These are phyloP conservation scores for Fusarium keratoplasticum DNA, from an alignment of 2,329 filamentous ascomycete genomes.

Conservation along the genomic window DNA sequence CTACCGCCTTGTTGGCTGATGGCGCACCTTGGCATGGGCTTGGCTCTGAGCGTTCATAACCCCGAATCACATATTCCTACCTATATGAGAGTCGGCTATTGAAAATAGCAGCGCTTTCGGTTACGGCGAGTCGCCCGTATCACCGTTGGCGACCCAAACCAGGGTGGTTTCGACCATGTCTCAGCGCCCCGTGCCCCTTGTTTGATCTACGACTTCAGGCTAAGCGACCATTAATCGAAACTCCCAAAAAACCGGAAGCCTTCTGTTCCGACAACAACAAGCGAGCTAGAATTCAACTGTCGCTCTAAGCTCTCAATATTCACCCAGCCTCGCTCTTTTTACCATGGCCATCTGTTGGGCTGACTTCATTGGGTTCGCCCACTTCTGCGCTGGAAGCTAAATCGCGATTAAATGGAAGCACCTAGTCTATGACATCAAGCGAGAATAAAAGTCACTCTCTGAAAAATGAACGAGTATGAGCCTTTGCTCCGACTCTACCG, in stretches of 20 bases:
- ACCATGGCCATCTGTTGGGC: not conserved
- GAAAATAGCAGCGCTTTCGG: not conserved
- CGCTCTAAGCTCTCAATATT: not conserved
- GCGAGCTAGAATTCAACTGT: not conserved
- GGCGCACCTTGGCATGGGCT: not conserved
- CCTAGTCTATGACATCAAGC: not conserved
- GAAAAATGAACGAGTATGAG: not conserved
- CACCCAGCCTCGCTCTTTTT: not conserved
- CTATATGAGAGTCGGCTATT: not conserved
- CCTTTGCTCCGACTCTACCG: not conserved
- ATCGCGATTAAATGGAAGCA: not conserved
- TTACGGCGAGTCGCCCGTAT: not conserved
- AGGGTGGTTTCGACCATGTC: slow-evolving; percentile 42
- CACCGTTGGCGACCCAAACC: slow-evolving; percentile 15
- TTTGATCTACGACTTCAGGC: slow-evolving; percentile 31
- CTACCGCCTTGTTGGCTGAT: not conserved
- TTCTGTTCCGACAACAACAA: slow-evolving; percentile 26
- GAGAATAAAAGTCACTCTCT: not conserved
- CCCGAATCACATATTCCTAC: not conserved
- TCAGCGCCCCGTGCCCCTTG: slow-evolving; percentile 34
- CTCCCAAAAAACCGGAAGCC: slow-evolving; percentile 24
- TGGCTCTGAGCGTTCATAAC: not conserved
- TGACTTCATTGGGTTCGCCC: not conserved
- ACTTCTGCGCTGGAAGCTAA: not conserved
- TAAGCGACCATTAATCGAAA: slow-evolving; percentile 38